Conservation (phyloP, 805 yeast genomes). For the Kuraishia molischiana region DNA sequence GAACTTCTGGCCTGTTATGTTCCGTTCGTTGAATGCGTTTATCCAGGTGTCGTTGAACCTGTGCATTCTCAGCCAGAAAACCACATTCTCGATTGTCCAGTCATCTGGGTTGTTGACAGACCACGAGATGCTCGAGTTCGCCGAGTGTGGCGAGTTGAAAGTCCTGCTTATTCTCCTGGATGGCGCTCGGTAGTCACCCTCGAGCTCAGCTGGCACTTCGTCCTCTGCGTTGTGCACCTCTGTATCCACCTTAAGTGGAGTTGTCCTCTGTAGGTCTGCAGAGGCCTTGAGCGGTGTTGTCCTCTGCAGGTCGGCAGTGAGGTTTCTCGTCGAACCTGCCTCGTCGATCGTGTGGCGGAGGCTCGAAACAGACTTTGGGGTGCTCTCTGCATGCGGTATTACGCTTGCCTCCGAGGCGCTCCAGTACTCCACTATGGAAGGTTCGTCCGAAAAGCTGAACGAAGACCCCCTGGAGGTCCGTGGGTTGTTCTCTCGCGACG, state of each 20-base stretch:
- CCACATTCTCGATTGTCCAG: slow-evolving; percentile 67
- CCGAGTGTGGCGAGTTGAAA: slow-evolving; percentile 1
- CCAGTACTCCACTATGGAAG: neutral
- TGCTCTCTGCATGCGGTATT: neutral
- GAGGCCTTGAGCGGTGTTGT: no score
- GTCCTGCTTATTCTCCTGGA: neutral
- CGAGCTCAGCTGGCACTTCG: no score
- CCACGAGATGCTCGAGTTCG: slow-evolving; percentile 27
- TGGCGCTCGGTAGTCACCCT: neutral
- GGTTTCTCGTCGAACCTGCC: no score
- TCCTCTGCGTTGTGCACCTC: neutral
- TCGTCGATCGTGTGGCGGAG: no score
- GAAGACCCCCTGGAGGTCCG: neutral
- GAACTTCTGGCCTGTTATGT: slow-evolving; percentile 54
- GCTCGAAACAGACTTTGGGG: neutral
- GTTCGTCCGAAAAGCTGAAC: neutral
- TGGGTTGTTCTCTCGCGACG: neutral
- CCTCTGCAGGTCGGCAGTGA: no score
- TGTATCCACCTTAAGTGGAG: neutral
- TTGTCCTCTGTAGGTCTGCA: no score
- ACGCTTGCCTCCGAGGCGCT: neutral
- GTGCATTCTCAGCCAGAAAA: slow-evolving; percentile 58
- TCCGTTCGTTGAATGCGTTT: slow-evolving; percentile 46
- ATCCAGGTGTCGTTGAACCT: slow-evolving; percentile 69
- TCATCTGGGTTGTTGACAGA: slow-evolving; percentile 42